Evolutionary conservation across 2,329 filamentous ascomycete species (phyloP), one percentile per base, ranked within the genome.

Genomic region (Dactylella cylindrospora): DNA sequence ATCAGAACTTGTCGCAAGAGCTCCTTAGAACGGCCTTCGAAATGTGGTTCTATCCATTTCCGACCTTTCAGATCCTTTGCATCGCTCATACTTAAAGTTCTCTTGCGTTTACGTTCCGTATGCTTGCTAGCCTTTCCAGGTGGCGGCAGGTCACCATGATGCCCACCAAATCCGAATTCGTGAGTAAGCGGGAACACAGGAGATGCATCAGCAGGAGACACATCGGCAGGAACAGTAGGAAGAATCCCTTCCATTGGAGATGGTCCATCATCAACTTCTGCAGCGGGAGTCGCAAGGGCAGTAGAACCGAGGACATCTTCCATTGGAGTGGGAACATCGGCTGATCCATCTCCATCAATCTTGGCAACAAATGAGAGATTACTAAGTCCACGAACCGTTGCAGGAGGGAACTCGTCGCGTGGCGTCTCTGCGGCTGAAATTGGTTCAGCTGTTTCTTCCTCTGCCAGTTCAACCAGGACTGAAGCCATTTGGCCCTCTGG

Each of bases 31-130:
- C 47, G 41, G 7, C 55, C 47, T 38, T 61, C 55, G 35, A 61
- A 31, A n/a, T 49, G 55, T 36, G 55, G 55, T 36, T 53, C 28
- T 41, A 52, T 53, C 55, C 55, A 61, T 10, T 52, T 61, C 10
- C 52, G 35, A 12, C 47, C 47, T n/a, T 61, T 61, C 33, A 61
- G 41, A 25, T 38, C 33, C 15, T 36, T 46, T n/a, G 41, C 55
- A 3, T 38, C 33, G 33, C 15, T 15, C 3, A n/a, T n/a, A 38
- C 3, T 4, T 20, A 6, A 10, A 3, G 28, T 41, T 5, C 29
- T 15, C 22, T 61, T 61, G n/a, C 25, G 50, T 23, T 61, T 61
- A 3, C 55, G 33, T 19, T 61, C 55, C 15, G 55, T 61, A 17
- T 61, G 55, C 2, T 61, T 53, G 20, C 41, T 53, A 1, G 26